Evolutionary conservation across 345 rosid genomes (phyloP).

Genomic region (Moringa oleifera): DNA sequence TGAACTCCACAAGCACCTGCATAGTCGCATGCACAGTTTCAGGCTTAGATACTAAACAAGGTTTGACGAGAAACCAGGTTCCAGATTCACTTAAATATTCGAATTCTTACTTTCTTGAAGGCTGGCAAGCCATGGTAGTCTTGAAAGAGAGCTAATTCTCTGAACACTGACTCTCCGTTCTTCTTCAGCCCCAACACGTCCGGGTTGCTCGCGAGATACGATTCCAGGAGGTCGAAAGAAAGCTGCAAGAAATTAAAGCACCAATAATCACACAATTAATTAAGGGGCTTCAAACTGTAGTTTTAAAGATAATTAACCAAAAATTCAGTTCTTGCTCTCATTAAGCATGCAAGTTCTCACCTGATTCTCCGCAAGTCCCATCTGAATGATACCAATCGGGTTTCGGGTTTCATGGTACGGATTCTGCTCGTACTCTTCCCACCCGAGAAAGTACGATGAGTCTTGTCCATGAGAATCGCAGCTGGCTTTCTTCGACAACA

Average conservation of each 20-base stretch:
- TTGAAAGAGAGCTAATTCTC: slow-evolving; percentile 77
- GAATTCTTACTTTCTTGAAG: slow-evolving; percentile 48
- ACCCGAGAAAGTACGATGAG: slow-evolving; percentile 82
- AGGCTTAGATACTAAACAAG: neutral
- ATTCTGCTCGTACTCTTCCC: slow-evolving; percentile 67
- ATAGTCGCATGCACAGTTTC: neutral
- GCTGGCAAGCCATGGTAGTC: slow-evolving; percentile 83
- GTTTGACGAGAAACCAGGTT: neutral
- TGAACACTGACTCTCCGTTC: slow-evolving; percentile 51
- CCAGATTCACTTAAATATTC: no score
- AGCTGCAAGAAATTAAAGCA: slow-evolving; percentile 36
- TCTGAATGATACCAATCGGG: slow-evolving; percentile 75
- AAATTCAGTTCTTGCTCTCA: no score
- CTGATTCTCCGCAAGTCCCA: slow-evolving; percentile 97
- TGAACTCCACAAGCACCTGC: slow-evolving; percentile 60
- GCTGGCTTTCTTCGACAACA: slow-evolving; percentile 67
- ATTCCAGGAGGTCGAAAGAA: slow-evolving; percentile 62
- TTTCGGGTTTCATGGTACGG: slow-evolving; percentile 53
- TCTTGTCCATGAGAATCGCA: slow-evolving; percentile 69
- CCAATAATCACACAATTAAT: no score
- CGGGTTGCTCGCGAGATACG: slow-evolving; percentile 61
- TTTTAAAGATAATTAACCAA: no score
- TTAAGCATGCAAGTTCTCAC: no score
- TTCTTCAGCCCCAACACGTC: slow-evolving; percentile 46
- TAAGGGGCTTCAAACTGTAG: no score